Base-by-base conservation (phyloP, 2,329 filamentous ascomycete genomes). In the Fusarium coffeatum region DNA sequence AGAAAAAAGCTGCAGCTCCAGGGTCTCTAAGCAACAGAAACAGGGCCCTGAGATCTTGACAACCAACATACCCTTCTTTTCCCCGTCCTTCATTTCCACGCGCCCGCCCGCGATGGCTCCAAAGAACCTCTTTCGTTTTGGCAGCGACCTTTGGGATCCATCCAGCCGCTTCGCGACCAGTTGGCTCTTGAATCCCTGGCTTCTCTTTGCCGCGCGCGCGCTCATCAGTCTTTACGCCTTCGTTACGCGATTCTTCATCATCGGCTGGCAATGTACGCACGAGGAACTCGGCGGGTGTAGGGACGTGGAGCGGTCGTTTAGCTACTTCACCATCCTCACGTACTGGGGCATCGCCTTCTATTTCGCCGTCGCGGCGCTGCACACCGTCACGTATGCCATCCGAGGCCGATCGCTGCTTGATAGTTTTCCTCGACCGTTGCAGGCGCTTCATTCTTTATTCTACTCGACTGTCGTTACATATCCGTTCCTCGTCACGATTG, bases 331-430 rank as follows among this genome's bases (percentile, higher is more conserved):
- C 28, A 84, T 90, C 75, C 83, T 96, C 62, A 93, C 91, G 12
- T 96, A 91, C 84, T 96, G 92, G 92, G 92, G 92, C 3, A 81
- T 95, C 37, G 89, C 87, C 25, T 95, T 94, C 81, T 97, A 97
- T 84, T 90, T 91, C 77, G 83, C 89, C 59, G 82, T 90, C 74
- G 85, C 91, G 3, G 84, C 90, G 20, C 67, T 88, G 20, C 93
- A 97, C 82, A 93, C 92, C 8, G 81, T 88, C 55, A 85, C 84
- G 49, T 96, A 95, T 81, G 86, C 87, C 15, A 79, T 81, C 43
- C 81, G 80, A 28, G 85, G 86, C 46, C 76, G 78, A 5, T 81
- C 88, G 0, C 83, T 92, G 8, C 85, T 92, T 69, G 83, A 88
- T 74, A 80, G 81, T 32, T 86, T 89, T 79, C 89, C 89, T 1